A percentile compares a stretch with the other conserved stretches of the same genome.
phyloP scores from a whole-genome alignment of 805 yeast genomes.

The Schwanniomyces sp. region DNA sequence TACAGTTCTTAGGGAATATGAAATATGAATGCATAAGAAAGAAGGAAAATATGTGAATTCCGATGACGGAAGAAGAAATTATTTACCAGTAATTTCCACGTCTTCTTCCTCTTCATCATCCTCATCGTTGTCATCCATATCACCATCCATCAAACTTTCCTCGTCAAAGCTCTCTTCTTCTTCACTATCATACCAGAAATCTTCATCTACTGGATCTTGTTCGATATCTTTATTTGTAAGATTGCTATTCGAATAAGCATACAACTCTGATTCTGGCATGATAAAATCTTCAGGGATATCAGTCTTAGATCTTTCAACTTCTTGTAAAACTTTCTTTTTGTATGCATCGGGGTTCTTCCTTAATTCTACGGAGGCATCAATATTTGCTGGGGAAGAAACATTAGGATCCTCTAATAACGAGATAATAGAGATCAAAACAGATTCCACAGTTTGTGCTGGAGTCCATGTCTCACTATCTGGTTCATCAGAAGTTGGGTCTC shows the following conservation, averaged over 20 bases:
- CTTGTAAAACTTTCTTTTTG: conserved; percentile 70
- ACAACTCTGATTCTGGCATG: conserved; percentile 69
- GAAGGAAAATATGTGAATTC: not conserved
- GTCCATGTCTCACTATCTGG: conserved; percentile 95
- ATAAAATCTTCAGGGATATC: conserved; percentile 86
- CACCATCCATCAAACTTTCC: conserved; percentile 48
- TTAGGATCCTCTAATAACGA: conserved; percentile 93
- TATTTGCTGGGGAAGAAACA: conserved; percentile 90
- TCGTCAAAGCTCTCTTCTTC: conserved; percentile 47
- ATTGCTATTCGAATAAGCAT: conserved; percentile 35
- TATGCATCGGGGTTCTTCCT: conserved; percentile 78
- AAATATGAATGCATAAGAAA: not conserved
- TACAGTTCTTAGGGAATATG: not conserved
- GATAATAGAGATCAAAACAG: conserved; percentile 85
- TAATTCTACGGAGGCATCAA: conserved; percentile 92
- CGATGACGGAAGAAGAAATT: not conserved
- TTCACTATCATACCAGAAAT: conserved; percentile 74
- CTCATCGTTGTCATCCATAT: conserved; percentile 52
- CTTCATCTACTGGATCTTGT: conserved; percentile 69
- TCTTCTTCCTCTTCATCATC: conserved; percentile 64
- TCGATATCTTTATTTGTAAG: conserved; percentile 40
- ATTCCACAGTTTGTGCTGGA: conserved; percentile 89
- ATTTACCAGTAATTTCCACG: conserved; percentile 14
- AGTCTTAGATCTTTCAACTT: conserved; percentile 78
- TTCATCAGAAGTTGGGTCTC: conserved; percentile 87